phyloP scores from a whole-genome alignment of 257 asterid species.

The Solanum paucissectum region DNA sequence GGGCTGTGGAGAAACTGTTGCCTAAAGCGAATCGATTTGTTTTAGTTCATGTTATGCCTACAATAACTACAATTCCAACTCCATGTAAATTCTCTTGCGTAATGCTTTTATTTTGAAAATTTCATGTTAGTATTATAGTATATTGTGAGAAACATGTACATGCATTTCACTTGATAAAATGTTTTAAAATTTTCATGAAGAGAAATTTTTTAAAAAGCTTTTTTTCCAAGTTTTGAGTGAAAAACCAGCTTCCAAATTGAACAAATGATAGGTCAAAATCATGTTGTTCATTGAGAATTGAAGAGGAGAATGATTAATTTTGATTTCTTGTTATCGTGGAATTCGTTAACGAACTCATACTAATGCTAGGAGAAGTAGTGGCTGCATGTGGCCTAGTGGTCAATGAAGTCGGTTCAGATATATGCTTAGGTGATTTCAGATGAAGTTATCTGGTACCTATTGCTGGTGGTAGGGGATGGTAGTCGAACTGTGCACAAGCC shows the following conservation, averaged over 20 bases:
- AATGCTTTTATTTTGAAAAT: background rate
- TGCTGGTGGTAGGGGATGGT: background rate
- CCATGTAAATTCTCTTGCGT: conserved; percentile 37
- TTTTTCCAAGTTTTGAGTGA: background rate
- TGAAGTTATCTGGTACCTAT: rapidly evolving
- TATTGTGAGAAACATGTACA: background rate
- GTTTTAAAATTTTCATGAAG: background rate
- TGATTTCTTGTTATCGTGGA: background rate
- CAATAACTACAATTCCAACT: conserved; percentile 50
- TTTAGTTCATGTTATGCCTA: conserved; percentile 63
- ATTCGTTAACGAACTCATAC: background rate
- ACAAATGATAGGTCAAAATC: background rate
- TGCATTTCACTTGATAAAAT: background rate
- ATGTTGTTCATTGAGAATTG: background rate
- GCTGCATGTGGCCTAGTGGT: background rate
- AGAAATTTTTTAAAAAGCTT: background rate
- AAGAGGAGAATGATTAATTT: background rate
- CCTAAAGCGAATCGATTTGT: conserved; percentile 31
- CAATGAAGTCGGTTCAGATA: background rate
- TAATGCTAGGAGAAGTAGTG: background rate
- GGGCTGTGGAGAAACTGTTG: conserved; percentile 69
- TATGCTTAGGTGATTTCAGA: background rate
- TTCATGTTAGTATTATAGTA: background rate
- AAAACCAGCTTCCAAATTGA: background rate
- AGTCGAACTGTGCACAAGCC: rapidly evolving